Base-by-base conservation (phyloP, 1,139 yeast genomes). In the Yamadazyma buinensis region DNA sequence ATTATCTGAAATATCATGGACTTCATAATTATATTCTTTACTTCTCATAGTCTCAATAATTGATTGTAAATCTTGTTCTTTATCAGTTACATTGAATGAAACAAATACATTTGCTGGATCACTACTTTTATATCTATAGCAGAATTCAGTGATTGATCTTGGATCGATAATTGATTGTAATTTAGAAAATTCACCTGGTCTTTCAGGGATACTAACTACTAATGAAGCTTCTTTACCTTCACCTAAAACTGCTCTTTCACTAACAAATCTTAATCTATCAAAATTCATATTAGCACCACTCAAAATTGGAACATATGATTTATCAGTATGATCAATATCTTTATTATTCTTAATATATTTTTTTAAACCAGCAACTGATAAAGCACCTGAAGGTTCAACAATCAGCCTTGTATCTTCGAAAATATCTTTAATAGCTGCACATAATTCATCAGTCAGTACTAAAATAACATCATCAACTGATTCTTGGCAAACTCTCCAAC, bases 261-360 rank as follows among this genome's bases (percentile, higher is more conserved):
- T 80, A n/a, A 92, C 97, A 59, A 92, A 92, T 55, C 99, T 75
- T 48, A 92, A 70, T 51, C 99, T 76, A 60, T 90, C 98, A 56
- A 92, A 92, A 63, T 94, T 92, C 95, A 92, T 90, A 61, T 92
- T 92, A 24, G 99, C 99, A 40, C 99, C 50, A 23, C 95, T 84
- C 37, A 92, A 68, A 19, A 94, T 73, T 7, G 97, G 94, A 20
- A 86, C 85, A 51, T 87, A 90, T 0, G 86, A 77, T 43, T 80
- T 75, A 37, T 67, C 63, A n/a, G 78, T 63, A 53, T 86, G 95
- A 51, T 84, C 86, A 28, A 80, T 66, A 34, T 81, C 84, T 8
- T 81, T 80, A 48, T 83, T 79, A 14, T 64, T 56, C 26, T 73
- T 69, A 31, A 90, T 72, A 54, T 88, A 92, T 50, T 82, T 84